A percentile compares a stretch with the other conserved stretches of the same genome.
Evolutionary conservation across 176 grass and related monocot species (phyloP).

Genomic region (Bromus sterilis): DNA sequence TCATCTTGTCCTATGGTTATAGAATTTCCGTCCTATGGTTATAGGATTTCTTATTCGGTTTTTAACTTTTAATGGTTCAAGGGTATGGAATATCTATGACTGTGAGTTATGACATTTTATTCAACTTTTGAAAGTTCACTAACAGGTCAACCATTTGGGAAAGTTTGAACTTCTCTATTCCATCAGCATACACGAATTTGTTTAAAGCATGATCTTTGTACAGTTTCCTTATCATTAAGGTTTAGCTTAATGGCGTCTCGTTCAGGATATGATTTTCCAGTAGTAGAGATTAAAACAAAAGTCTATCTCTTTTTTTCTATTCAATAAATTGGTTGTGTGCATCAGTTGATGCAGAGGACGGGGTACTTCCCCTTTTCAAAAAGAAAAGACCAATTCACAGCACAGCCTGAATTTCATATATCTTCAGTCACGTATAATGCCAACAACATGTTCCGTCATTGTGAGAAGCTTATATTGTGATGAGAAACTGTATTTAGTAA

Average conservation of each 20-base stretch:
- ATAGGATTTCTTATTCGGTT: neutral
- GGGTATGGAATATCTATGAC: neutral
- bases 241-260: neutral
- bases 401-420: neutral
- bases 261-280: neutral
- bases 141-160: neutral
- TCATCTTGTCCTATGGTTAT: neutral
- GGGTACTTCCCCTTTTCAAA: too few relatives aligned
- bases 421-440: neutral
- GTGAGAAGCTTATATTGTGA: neutral
- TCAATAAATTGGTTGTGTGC: too few relatives aligned
- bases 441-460: neutral
- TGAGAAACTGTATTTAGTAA: neutral
- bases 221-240: neutral
- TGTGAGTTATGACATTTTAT: neutral
- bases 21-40: neutral
- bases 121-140: neutral
- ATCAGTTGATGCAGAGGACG: too few relatives aligned
- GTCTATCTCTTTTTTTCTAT: neutral
- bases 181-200: neutral
- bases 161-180: neutral
- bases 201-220: neutral
- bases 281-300: neutral
- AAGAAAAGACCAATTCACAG: neutral
- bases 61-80: neutral